Conservation (phyloP, 768 basidiomycete species). For the Lactifluus pinguis region DNA sequence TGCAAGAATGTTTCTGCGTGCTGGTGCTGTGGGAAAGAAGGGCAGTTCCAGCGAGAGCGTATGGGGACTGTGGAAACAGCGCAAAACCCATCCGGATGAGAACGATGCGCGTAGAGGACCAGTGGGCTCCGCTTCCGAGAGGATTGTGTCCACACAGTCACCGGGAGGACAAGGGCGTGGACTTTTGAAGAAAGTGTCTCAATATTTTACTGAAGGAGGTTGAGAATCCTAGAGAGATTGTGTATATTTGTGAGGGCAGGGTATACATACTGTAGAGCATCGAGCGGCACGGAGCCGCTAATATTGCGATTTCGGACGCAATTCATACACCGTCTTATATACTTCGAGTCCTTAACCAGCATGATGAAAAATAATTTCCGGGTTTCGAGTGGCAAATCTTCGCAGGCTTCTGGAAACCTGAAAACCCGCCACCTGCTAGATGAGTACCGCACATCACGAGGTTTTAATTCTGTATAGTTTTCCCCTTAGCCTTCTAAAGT, state of each 20-base stretch:
- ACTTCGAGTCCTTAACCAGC: no score
- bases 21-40: slow-evolving; percentile 9
- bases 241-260: background rate
- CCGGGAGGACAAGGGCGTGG: slow-evolving; percentile 15
- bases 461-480: no score
- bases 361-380: no score
- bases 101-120: slow-evolving; percentile 10
- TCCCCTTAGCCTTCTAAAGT: no score
- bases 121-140: background rate
- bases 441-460: no score
- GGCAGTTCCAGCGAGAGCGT: slow-evolving; percentile 2
- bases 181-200: slow-evolving; percentile 18
- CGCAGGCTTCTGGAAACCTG: no score
- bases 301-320: background rate
- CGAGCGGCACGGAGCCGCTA: background rate
- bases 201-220: slow-evolving; percentile 18
- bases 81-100: slow-evolving; percentile 8
- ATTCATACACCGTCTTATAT: background rate
- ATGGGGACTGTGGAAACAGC: slow-evolving; percentile 16
- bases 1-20: slow-evolving; percentile 12
- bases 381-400: no score
- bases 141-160: background rate
- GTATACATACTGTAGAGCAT: background rate
- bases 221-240: background rate
- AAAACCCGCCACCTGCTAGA: no score